Percentiles rank a stretch among this genome's conserved stretches.
Conservation (phyloP, 2,329 filamentous ascomycete genomes). For the Orbilia brochopaga region DNA sequence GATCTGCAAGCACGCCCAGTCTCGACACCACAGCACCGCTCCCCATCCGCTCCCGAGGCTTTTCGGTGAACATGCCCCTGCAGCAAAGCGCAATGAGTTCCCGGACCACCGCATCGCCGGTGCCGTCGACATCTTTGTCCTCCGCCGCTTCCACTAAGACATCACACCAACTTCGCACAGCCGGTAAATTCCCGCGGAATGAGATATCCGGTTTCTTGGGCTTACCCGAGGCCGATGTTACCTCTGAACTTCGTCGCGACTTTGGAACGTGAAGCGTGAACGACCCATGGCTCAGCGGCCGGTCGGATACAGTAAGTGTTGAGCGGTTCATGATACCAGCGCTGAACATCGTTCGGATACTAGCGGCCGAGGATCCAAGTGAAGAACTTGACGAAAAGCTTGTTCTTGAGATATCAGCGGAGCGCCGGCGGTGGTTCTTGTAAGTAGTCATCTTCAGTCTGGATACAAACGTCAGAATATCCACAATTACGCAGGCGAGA, state of each 20-base stretch:
- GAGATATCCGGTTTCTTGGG: slow-evolving; percentile 35
- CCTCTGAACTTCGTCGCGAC: slow-evolving; percentile 30
- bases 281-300: slow-evolving; percentile 20
- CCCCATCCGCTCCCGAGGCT: slow-evolving; percentile 36
- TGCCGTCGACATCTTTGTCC: slow-evolving; percentile 46
- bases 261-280: not conserved
- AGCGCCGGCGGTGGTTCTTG: slow-evolving; percentile 33
- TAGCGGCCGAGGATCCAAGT: slow-evolving; percentile 34
- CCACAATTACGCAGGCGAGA: slow-evolving; percentile 74
- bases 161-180: slow-evolving; percentile 43
- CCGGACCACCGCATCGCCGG: slow-evolving; percentile 39
- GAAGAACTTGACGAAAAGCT: slow-evolving; percentile 41
- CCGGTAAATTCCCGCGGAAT: slow-evolving; percentile 34
- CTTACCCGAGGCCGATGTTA: slow-evolving; percentile 8
- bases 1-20: slow-evolving; percentile 38
- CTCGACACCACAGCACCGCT: slow-evolving; percentile 39
- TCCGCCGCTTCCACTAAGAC: slow-evolving; percentile 37
- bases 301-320: slow-evolving; percentile 20
- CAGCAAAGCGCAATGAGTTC: slow-evolving; percentile 39
- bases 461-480: slow-evolving; percentile 72
- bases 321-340: slow-evolving; percentile 25
- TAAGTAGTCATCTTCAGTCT: slow-evolving; percentile 67
- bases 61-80: slow-evolving; percentile 45
- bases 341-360: slow-evolving; percentile 24
- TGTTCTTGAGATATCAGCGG: slow-evolving; percentile 8